Evolutionary conservation across 1,284 basidiomycete genomes (phyloP), one percentile per base, ranked within the genome.

Genomic region (Ceratobasidium theobromae): DNA sequence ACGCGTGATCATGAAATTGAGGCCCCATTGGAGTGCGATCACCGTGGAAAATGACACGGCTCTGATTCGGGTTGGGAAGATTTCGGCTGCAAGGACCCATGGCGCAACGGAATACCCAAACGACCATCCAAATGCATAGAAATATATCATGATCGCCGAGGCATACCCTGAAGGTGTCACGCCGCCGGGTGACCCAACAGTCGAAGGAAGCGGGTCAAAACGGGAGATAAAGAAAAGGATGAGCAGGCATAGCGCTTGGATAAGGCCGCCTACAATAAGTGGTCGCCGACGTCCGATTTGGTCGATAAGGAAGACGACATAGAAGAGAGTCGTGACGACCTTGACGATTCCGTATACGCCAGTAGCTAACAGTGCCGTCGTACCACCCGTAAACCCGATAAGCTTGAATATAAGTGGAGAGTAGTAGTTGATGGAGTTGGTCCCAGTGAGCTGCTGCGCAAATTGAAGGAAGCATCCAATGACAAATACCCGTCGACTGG

Each of bases 321-420:
- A 92, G 67, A 86, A 69, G 0, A 81, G 68, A 0, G 91, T 92
- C 1, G 89, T 85, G 45, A 90, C 79, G 58, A 91, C 80, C 74
- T 91, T 86, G 74, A 91, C 81, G 73, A 91, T 80, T 64, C 90
- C 91, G 72, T 93, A 94, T 62, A 93, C 84, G 25, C 91, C 91
- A 8, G 87, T 89, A 1, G 91, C 89, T 66, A 93, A 83, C 1
- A 93, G 81, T 4, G 84, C 84, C 70, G 81, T 82, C 55, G 80
- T 81, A 1, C 79, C 79, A 21, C 82, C 84, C 1, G 78, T 80
- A 73, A 84, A 89, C 6, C 88, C 88, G 70, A 90, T 89, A 82
- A 62, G 27, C 2, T 32, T 9, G 55, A 67, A 70, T 43, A 67
- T 89, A 85, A 28, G 78, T 70, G 79, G 79, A 11, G 78, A 78